A percentile compares a stretch with the other conserved stretches of the same genome.
phyloP scores from a whole-genome alignment of 2,329 filamentous ascomycete genomes.

The Clonostachys solani region DNA sequence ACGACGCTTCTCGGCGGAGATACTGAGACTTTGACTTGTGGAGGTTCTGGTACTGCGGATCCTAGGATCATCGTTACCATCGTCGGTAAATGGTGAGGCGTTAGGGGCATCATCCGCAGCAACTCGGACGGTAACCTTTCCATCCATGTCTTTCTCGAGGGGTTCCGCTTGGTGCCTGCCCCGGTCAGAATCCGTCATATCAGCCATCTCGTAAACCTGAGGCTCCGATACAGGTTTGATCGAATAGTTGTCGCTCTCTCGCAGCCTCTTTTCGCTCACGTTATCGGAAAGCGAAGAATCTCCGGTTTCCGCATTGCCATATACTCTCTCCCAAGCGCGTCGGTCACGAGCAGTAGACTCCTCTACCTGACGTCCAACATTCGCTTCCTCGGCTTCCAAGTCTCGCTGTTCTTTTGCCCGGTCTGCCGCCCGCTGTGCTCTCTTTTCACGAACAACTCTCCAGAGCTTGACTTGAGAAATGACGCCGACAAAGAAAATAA shows the following conservation, averaged over 20 bases:
- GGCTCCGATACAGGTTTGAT: conserved; percentile 21
- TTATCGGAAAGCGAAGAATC: conserved; percentile 28
- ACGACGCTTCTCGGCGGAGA: conserved; percentile 6
- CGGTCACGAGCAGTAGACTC: conserved; percentile 57
- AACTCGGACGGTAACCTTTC: conserved; percentile 48
- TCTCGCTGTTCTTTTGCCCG: conserved; percentile 45
- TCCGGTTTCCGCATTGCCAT: conserved; percentile 53
- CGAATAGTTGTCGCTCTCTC: conserved; percentile 25
- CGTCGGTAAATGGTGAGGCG: conserved; percentile 9
- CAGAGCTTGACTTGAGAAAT: conserved; percentile 84
- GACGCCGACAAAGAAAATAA: conserved; percentile 71
- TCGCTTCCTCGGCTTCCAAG: conserved; percentile 62
- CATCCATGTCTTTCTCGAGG: conserved; percentile 33
- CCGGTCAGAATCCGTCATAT: conserved; percentile 32
- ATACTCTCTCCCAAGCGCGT: conserved; percentile 71
- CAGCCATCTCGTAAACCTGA: conserved; percentile 51
- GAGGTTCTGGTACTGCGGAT: conserved; percentile 5
- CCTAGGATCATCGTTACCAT: conserved; percentile 22
- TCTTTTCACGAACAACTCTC: conserved; percentile 68
- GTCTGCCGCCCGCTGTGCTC: conserved; percentile 46
- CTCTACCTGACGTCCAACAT: conserved; percentile 64
- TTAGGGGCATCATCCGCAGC: conserved; percentile 41
- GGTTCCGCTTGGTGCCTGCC: conserved; percentile 22
- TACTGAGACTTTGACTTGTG: conserved; percentile 11
- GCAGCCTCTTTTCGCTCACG: conserved; percentile 38